Evolutionary conservation across 768 basidiomycete species (phyloP), one percentile per base, ranked within the genome.

Genomic region (Galerina sulciceps): DNA sequence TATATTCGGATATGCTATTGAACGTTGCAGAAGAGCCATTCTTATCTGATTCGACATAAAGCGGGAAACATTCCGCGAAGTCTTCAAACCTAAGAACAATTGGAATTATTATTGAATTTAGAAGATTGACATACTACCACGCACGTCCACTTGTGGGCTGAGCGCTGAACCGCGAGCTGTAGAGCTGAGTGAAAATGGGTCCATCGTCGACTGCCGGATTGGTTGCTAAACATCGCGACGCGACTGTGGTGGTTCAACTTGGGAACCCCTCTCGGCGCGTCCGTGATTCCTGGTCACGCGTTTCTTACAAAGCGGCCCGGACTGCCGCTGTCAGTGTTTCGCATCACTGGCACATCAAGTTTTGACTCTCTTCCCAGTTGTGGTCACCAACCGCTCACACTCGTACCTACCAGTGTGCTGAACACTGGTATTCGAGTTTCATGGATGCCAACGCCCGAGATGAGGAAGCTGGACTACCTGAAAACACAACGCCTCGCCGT

Each of bases 1-100:
- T 88, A 53, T 89, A 89, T 60, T 85, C 79, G 5, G 89, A 85
- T 15, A 93, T 85, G 15, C 83, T 85, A 55, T 86, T 86, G 67
- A 81, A 88, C 1, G 84, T 85, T 3, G 81, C 82, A 26, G 79
- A 78, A 1, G 86, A 81, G 10, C 85, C 82, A 51, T 87, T 85
- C 58, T 82, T 84, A 59, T 87, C 85, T 62, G 88, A 86, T 62
- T 88, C 83, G 31, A 83, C 85, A 68, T 85, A 89, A 26, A 84
- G 69, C 6, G 86, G 78, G 64, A 89, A 89, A 67, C 87, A 89
- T 73, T 89, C 84, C 34, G 81, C 77, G 62, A 85, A 85, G 60
- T 84, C 82, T 61, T 84, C 80, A 61, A 80, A 84, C 51, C 85
- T 86, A 3, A 56, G 10, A 9, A 34, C n/a, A 36, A 34, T 51